Percentiles rank a stretch among this genome's conserved stretches.
phyloP scores from a whole-genome alignment of 495 filamentous ascomycete species.

The Mytilinidion resinicola region DNA sequence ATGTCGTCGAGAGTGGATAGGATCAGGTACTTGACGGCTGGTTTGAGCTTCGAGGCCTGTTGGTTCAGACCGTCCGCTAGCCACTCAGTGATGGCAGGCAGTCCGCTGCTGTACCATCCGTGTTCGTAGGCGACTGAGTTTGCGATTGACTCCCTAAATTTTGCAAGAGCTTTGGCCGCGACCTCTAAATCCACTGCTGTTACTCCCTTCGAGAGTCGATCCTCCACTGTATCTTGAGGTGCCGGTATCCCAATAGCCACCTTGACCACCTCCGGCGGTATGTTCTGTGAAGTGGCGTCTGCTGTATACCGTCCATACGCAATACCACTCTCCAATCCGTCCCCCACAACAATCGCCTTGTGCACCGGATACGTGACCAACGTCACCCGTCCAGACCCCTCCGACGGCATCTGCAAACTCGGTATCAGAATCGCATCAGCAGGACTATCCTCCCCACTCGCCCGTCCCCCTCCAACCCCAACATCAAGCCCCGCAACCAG shows the following conservation, averaged over 20 bases:
- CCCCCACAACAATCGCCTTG: conserved; percentile 65
- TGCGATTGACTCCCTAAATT: conserved; percentile 59
- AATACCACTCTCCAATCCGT: conserved; percentile 53
- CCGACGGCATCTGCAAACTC: conserved; percentile 59
- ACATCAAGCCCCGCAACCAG: conserved; percentile 57
- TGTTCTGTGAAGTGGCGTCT: conserved; percentile 32
- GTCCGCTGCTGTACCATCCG: conserved; percentile 63
- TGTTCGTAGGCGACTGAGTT: conserved; percentile 66
- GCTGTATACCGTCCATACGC: conserved; percentile 45
- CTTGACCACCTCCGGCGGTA: conserved; percentile 41
- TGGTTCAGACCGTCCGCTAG: conserved; percentile 44
- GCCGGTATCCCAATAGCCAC: conserved; percentile 50
- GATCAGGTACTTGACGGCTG: conserved; percentile 58
- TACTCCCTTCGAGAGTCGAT: conserved; percentile 20
- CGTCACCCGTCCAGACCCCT: conserved; percentile 52
- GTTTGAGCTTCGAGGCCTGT: conserved; percentile 46
- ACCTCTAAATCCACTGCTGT: conserved; percentile 50
- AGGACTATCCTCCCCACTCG: conserved; percentile 33
- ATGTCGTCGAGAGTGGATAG: conserved; percentile 57
- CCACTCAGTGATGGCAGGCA: conserved; percentile 63
- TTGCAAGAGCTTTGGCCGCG: conserved; percentile 52
- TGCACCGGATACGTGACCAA: conserved; percentile 79
- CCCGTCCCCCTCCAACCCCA: conserved; percentile 10
- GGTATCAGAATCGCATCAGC: conserved; percentile 65
- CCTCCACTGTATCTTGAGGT: conserved; percentile 29